Conservation (phyloP, 164 flowering plant species). For the Vitis riparia region DNA sequence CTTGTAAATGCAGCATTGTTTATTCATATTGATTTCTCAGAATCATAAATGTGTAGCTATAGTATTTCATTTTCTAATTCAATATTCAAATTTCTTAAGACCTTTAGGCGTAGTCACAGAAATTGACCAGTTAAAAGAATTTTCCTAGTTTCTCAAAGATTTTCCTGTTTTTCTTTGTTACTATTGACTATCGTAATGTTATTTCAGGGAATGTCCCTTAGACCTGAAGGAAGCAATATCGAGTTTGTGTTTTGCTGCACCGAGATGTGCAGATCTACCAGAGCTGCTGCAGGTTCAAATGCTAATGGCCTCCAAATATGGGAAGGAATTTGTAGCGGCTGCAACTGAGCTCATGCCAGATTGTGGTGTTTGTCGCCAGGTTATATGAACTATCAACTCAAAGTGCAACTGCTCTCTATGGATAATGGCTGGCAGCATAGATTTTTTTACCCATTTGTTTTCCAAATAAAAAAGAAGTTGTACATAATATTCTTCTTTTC, state of each 20-base stretch:
- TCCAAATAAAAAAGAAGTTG: not conserved
- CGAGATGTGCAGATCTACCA: slow-evolving; percentile 95
- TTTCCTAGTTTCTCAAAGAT: too few species aligned
- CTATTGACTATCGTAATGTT: not conserved
- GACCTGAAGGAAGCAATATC: slow-evolving; percentile 98
- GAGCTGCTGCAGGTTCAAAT: slow-evolving; percentile 90
- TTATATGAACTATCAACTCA: slow-evolving; percentile 16
- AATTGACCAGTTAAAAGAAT: too few species aligned
- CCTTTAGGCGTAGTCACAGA: too few species aligned
- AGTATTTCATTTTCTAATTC: too few species aligned
- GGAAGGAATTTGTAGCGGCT: slow-evolving; percentile 86
- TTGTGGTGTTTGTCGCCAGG: slow-evolving; percentile 98
- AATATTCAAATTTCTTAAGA: too few species aligned
- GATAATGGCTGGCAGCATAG: not conserved
- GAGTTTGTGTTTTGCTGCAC: slow-evolving; percentile 95
- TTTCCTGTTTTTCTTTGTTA: too few species aligned
- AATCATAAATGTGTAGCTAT: too few species aligned
- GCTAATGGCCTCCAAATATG: slow-evolving; percentile 78
- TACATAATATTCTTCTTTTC: not conserved
- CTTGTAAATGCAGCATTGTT: too few species aligned
- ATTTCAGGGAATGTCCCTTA: slow-evolving; percentile 85
- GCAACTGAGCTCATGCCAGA: slow-evolving; percentile 93
- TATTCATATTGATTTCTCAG: too few species aligned
- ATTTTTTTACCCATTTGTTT: not conserved
- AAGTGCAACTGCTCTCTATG: not conserved